phyloP scores from a whole-genome alignment of 2,329 filamentous ascomycete genomes.

The Sporothrix globosa region DNA sequence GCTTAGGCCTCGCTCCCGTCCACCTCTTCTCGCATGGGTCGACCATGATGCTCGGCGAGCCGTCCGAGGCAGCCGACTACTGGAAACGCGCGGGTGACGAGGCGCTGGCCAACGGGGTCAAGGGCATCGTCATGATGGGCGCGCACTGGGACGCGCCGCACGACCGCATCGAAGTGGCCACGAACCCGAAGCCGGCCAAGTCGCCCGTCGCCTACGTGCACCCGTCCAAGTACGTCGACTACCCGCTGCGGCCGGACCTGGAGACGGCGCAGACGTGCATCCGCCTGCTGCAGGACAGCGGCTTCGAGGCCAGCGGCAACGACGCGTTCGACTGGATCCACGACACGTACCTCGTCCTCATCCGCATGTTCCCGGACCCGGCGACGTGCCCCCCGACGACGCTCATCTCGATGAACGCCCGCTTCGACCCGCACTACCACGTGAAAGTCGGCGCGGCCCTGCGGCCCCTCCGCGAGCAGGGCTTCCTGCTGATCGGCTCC shows the following conservation, averaged over 20 bases:
- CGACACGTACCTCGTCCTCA: conserved; percentile 69
- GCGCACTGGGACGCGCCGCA: conserved; percentile 67
- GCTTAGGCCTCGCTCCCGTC: conserved; percentile 49
- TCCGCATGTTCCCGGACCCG: conserved; percentile 66
- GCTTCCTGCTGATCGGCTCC: conserved; percentile 57
- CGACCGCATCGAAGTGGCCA: conserved; percentile 62
- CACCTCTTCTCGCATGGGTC: conserved; percentile 72
- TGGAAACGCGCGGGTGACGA: conserved; percentile 69
- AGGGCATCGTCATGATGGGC: conserved; percentile 69
- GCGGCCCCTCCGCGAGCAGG: conserved; percentile 57
- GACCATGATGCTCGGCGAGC: conserved; percentile 72
- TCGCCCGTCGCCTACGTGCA: conserved; percentile 68
- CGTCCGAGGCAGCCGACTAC: conserved; percentile 63
- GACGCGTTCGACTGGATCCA: conserved; percentile 70
- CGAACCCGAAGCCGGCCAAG: conserved; percentile 63
- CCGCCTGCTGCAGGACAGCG: conserved; percentile 52
- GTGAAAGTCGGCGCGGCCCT: conserved; percentile 61
- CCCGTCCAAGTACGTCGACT: conserved; percentile 65
- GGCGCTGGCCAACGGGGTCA: conserved; percentile 61
- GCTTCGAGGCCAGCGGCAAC: conserved; percentile 59
- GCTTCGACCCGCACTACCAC: conserved; percentile 49
- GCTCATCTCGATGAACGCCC: conserved; percentile 49
- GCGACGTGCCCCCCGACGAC: conserved; percentile 65
- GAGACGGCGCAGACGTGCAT: conserved; percentile 55
- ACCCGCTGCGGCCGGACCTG: conserved; percentile 64